Evolutionary conservation across 2,329 filamentous ascomycete species (phyloP).

Genomic region (Rutstroemia sp.): DNA sequence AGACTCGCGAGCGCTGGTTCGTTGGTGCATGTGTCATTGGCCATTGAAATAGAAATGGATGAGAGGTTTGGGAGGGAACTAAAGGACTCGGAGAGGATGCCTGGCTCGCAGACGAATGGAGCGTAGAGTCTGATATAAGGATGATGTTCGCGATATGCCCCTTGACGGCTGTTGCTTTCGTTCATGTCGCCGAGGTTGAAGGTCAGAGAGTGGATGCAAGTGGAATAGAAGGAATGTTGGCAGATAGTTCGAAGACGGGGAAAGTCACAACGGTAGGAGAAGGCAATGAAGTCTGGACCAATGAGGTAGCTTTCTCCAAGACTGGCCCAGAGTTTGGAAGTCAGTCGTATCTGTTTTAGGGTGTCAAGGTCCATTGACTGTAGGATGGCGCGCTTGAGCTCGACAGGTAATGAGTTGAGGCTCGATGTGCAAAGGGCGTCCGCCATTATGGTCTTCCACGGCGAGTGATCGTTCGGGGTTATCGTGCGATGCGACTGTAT

Average conservation of each 20-base stretch:
- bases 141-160: neutral
- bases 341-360: neutral
- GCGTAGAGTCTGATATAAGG: neutral
- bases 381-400: neutral
- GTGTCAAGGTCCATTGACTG: neutral
- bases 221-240: slow-evolving; percentile 18
- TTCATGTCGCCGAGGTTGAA: slow-evolving; percentile 26
- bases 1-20: slow-evolving; percentile 12
- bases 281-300: slow-evolving; percentile 10
- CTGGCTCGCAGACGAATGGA: slow-evolving; percentile 19
- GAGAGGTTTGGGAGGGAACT: slow-evolving; percentile 16
- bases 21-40: neutral
- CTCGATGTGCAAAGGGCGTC: neutral
- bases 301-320: slow-evolving; percentile 13
- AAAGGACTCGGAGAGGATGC: slow-evolving; percentile 15
- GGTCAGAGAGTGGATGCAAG: slow-evolving; percentile 13
- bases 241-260: slow-evolving; percentile 16
- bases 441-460: neutral
- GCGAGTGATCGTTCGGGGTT: too few relatives aligned
- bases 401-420: neutral
- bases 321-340: neutral
- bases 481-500: neutral
- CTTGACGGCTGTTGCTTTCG: slow-evolving; percentile 25
- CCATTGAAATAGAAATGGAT: neutral
- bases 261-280: slow-evolving; percentile 15